Base-by-base conservation (phyloP, 2,329 filamentous ascomycete genomes). In the Mycosphaerella arachidis region DNA sequence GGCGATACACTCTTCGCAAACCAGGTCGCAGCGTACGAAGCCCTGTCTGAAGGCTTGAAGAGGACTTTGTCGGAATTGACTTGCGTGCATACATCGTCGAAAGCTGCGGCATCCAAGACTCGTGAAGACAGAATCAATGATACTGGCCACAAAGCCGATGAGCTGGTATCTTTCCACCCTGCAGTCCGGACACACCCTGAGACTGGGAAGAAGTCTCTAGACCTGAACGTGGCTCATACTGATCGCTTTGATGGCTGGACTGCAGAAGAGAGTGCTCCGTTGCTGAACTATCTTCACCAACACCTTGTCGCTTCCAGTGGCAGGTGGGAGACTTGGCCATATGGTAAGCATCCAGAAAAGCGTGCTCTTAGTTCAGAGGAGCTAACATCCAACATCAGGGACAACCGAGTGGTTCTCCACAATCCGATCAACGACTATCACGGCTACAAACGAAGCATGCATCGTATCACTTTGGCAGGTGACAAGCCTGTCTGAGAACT, bases 1-100 rank as follows among this genome's bases (percentile, higher is more conserved):
- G 92, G 92, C 50, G 91, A 96, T 72, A 96, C 92, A 0, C 76
- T 95, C 2, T 96, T 96, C 69, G 85, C 82, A 40, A 88, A 94
- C 71, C 85, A 88, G 65, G 90, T 81, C 0, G 87, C 89, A 73
- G 92, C 92, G 0, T 96, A 96, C 72, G 85, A 86, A 62, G 82
- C 91, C 7, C 81, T 96, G 1, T 92, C 88, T 55, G 90, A 94
- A 65, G 91, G 91, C 0, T 77, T 96, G 53, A 83, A 85, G 70
- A 90, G 89, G 0, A 84, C 88, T 0, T 91, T 96, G 73, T 93
- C 90, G 0, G 43, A 24, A 1, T 51, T 68, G n/a, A 57, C 48
- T 12, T 91, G 87, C 48, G 77, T 69, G 56, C 91, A 95, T 75
- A 91, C 95, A 76, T 88, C 88, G 37, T 84, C 88, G 45, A 85